phyloP scores from a whole-genome alignment of 2,329 filamentous ascomycete genomes.

The Phyllachora maydis region DNA sequence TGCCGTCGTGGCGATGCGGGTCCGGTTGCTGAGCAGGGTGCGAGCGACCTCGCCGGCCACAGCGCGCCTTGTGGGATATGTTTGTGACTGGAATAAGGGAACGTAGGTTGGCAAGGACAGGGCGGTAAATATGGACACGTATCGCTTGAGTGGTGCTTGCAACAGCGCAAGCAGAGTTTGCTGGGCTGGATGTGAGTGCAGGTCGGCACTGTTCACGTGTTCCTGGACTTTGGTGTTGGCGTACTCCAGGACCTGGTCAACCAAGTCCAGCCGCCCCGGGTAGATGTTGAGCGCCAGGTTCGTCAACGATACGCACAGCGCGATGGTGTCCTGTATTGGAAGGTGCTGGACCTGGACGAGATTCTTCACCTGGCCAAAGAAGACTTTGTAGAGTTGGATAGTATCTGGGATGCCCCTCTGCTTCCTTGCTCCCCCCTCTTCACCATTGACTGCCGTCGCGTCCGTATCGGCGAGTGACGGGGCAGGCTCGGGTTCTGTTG shows the following conservation, averaged over 20 bases:
- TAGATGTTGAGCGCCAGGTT: slow-evolving; percentile 95
- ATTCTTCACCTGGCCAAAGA: slow-evolving; percentile 89
- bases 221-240: slow-evolving; percentile 72
- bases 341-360: slow-evolving; percentile 80
- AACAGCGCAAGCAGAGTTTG: slow-evolving; percentile 76
- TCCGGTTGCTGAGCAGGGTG: slow-evolving; percentile 66
- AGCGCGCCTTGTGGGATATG: slow-evolving; percentile 76
- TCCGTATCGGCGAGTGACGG: slow-evolving; percentile 24
- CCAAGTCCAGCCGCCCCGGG: slow-evolving; percentile 77
- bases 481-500: slow-evolving; percentile 12
- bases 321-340: slow-evolving; percentile 86
- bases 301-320: slow-evolving; percentile 76
- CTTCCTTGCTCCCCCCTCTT: slow-evolving; percentile 10
- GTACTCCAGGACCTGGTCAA: slow-evolving; percentile 83
- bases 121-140: slow-evolving; percentile 90
- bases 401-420: slow-evolving; percentile 44
- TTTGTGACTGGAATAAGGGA: slow-evolving; percentile 74
- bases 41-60: slow-evolving; percentile 78
- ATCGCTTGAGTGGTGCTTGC: slow-evolving; percentile 76
- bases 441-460: slow-evolving; percentile 23
- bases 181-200: slow-evolving; percentile 75
- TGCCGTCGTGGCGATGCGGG: slow-evolving; percentile 52
- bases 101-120: slow-evolving; percentile 82
- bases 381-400: slow-evolving; percentile 87
- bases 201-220: slow-evolving; percentile 83